These are phyloP conservation scores for Kodamaea plutei DNA, from an alignment of 1,139 yeast species.

Conservation along the genomic window DNA sequence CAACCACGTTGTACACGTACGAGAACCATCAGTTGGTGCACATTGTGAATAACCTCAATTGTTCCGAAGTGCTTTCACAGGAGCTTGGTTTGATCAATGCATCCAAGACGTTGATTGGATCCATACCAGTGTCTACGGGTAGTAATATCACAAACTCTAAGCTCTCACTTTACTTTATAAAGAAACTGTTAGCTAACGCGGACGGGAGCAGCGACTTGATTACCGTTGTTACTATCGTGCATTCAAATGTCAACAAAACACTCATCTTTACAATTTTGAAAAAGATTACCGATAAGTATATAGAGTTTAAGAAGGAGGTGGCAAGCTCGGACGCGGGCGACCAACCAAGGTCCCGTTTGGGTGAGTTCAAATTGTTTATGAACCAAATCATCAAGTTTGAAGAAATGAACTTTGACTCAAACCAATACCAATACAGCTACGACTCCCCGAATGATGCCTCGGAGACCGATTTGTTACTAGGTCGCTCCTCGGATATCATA, in stretches of 20 bases:
- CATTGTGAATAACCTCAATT: conserved; percentile 39
- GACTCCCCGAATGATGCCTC: conserved; percentile 17
- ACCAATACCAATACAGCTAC: conserved; percentile 32
- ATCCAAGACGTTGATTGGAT: conserved; percentile 42
- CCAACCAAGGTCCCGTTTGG: conserved; percentile 25
- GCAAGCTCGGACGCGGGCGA: conserved; percentile 10
- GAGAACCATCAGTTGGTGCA: conserved; percentile 44
- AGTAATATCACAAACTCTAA: conserved; percentile 28
- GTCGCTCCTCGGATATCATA: conserved; percentile 17
- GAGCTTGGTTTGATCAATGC: conserved; percentile 53
- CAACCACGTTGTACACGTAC: conserved; percentile 54
- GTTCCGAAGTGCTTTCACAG: conserved; percentile 52
- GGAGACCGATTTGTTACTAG: conserved; percentile 11
- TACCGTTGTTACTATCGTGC: conserved; percentile 47
- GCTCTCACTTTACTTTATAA: conserved; percentile 46
- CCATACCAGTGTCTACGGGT: conserved; percentile 33
- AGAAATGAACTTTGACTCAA: conserved; percentile 42
- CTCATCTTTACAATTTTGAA: conserved; percentile 46
- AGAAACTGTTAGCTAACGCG: conserved; percentile 35
- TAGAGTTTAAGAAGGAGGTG: conserved; percentile 34
- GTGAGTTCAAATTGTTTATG: conserved; percentile 51
- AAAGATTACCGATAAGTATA: conserved; percentile 47
- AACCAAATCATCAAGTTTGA: conserved; percentile 49
- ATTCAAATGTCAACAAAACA: conserved; percentile 40
- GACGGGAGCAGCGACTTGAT: conserved; percentile 49